phyloP scores from a whole-genome alignment of 176 grass and related monocot species.

The Cenchrus americanus region DNA sequence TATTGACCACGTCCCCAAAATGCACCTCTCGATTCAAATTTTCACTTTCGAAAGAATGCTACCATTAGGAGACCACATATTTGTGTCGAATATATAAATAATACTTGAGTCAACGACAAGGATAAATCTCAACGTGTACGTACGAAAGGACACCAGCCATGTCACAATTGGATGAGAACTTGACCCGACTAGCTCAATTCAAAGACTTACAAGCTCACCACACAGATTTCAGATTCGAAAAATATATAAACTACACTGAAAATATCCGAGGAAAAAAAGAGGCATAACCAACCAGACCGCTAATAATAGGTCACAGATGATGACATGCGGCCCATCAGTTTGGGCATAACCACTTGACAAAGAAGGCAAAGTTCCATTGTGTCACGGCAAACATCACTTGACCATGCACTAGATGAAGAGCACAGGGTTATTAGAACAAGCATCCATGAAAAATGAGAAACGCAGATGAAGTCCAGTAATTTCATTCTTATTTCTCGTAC shows the following conservation, averaged over 20 bases:
- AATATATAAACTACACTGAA: neutral
- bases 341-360: neutral
- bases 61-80: too few species aligned
- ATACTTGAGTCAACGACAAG: neutral
- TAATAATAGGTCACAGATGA: neutral
- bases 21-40: neutral
- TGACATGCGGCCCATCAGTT: neutral
- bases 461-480: conserved; percentile 10
- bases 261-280: neutral
- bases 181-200: neutral
- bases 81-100: neutral
- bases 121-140: neutral
- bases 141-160: neutral
- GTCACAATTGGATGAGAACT: too few species aligned
- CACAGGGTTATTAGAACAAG: conserved; percentile 19
- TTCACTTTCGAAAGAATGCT: neutral
- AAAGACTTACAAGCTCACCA: neutral
- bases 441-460: conserved; percentile 23
- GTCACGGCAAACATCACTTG: neutral
- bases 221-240: neutral
- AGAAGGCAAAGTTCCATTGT: neutral
- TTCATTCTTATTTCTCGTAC: conserved; percentile 51
- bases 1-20: neutral
- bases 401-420: conserved; percentile 19
- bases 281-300: neutral